A percentile compares a stretch with the other conserved stretches of the same genome.
Conservation (phyloP, 805 yeast species). For the Cyberlindnera americana region DNA sequence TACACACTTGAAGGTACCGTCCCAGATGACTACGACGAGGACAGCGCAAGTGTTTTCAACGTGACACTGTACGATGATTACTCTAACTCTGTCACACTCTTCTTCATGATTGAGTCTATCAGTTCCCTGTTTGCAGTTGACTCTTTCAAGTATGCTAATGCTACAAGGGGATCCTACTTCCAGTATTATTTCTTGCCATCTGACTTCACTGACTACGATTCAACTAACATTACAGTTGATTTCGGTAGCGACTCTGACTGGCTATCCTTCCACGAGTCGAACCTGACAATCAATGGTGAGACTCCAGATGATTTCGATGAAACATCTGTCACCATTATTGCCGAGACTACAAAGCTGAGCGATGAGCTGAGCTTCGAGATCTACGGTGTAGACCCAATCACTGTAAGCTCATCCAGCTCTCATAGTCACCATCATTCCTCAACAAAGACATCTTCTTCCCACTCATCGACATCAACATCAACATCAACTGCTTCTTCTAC, state of each 20-base stretch:
- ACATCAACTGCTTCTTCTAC: conserved; percentile 14
- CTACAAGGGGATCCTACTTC: conserved; percentile 62
- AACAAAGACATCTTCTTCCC: conserved; percentile 24
- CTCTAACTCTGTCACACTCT: conserved; percentile 56
- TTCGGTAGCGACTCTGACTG: conserved; percentile 47
- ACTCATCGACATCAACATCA: conserved; percentile 30
- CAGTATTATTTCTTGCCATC: conserved; percentile 50
- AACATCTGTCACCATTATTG: conserved; percentile 38
- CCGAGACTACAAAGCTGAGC: conserved; percentile 33
- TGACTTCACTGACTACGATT: conserved; percentile 51
- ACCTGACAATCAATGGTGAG: conserved; percentile 65
- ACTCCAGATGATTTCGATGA: conserved; percentile 51
- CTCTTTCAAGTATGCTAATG: conserved; percentile 56
- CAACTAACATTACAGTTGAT: conserved; percentile 45
- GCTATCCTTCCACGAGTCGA: conserved; percentile 59
- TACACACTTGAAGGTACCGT: conserved; percentile 51
- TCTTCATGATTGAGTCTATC: conserved; percentile 53
- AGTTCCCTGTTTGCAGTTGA: conserved; percentile 52
- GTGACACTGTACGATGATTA: conserved; percentile 56
- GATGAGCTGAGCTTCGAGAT: conserved; percentile 48
- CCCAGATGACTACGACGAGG: conserved; percentile 42
- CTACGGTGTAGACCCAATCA: conserved; percentile 41
- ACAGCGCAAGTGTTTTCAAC: conserved; percentile 37
- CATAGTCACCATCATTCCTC: conserved; percentile 29
- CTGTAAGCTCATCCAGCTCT: conserved; percentile 23